Percentiles rank a stretch among this genome's conserved stretches.
Conservation (phyloP, 1,139 yeast genomes). For the Meyerozyma elateridarum region DNA sequence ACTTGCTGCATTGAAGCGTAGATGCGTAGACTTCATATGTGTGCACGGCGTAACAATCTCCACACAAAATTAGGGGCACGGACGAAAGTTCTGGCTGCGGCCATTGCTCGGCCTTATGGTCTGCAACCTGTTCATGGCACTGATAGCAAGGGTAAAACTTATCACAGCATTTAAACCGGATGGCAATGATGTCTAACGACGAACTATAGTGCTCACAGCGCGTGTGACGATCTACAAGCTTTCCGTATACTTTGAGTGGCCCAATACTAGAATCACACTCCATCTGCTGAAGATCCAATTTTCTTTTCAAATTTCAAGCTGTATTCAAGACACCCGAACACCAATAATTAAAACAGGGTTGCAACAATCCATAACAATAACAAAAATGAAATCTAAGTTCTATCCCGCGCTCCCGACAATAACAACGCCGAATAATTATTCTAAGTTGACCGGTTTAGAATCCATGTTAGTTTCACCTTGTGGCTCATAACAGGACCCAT, state of each 20-base stretch:
- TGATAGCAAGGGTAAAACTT: constrained; percentile 36
- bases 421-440: too few relatives aligned
- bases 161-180: constrained; percentile 38
- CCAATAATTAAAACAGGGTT: too few relatives aligned
- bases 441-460: too few relatives aligned
- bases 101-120: constrained; percentile 19
- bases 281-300: too few relatives aligned
- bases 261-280: not conserved
- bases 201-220: constrained; percentile 38
- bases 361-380: too few relatives aligned
- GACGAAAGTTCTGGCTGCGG: constrained; percentile 14
- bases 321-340: too few relatives aligned
- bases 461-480: too few relatives aligned
- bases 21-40: constrained; percentile 24
- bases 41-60: constrained; percentile 28
- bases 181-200: constrained; percentile 35
- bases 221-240: constrained; percentile 28
- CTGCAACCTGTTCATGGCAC: constrained; percentile 27
- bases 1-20: constrained; percentile 6
- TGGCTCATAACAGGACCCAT: too few relatives aligned
- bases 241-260: constrained; percentile 13
- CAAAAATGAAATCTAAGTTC: too few relatives aligned
- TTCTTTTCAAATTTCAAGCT: too few relatives aligned
- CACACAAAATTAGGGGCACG: constrained; percentile 31
- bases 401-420: too few relatives aligned